These are phyloP conservation scores for Cercophora scortea DNA, from an alignment of 495 filamentous ascomycete genomes.

Conservation along the genomic window DNA sequence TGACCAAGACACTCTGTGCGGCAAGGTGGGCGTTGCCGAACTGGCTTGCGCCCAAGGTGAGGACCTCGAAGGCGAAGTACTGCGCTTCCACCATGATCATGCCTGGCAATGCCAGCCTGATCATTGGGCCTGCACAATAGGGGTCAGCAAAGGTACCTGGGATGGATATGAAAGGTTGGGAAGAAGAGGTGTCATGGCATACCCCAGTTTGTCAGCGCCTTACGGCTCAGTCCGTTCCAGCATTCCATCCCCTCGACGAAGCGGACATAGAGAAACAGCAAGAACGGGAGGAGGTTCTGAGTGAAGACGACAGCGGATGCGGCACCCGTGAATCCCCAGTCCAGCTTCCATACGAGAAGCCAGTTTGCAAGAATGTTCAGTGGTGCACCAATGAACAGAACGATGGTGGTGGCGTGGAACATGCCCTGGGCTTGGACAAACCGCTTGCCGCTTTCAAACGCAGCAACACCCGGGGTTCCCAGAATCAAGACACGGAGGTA, in stretches of 20 bases:
- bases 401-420: conserved; percentile 60
- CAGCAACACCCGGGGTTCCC: conserved; percentile 61
- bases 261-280: conserved; percentile 66
- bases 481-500: conserved; percentile 58
- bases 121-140: conserved; percentile 50
- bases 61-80: conserved; percentile 65
- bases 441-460: conserved; percentile 63
- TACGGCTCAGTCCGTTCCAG: conserved; percentile 72
- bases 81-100: conserved; percentile 83
- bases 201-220: conserved; percentile 73
- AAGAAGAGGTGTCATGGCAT: conserved; percentile 1
- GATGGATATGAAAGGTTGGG: too few species aligned
- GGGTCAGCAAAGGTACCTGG: neutral
- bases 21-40: conserved; percentile 57
- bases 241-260: conserved; percentile 72
- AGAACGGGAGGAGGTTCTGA: conserved; percentile 69
- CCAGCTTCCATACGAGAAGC: conserved; percentile 61
- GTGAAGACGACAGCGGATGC: conserved; percentile 78
- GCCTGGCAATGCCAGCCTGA: conserved; percentile 70
- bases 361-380: conserved; percentile 61
- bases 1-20: conserved; percentile 43
- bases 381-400: conserved; percentile 57
- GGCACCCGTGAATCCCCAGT: conserved; percentile 75
- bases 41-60: conserved; percentile 59
- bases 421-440: conserved; percentile 67